Base-by-base conservation (phyloP, 306 rosid genomes). In the Prosopis cineraria region DNA sequence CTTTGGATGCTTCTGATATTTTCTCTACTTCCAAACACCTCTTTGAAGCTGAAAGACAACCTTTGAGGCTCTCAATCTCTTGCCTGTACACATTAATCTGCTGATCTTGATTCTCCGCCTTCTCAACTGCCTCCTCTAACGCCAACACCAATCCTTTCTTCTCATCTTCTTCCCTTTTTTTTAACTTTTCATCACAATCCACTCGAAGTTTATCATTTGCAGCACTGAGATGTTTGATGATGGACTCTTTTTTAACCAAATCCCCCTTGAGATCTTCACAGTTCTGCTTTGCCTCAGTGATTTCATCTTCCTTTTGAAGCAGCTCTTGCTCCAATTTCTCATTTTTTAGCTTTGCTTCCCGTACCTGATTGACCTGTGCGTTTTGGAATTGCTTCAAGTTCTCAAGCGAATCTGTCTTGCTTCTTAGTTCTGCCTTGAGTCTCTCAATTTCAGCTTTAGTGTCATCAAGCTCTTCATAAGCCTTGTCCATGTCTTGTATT, bases 401-500 rank as follows among this genome's bases (percentile, higher is more conserved):
- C 55, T 90, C 82, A 19, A 74, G 78, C 55, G 85, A 74, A 48
- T 86, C 84, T 48, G 77, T 79, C 79, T 91, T 86, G 60, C 70
- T 80, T 82, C 86, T 80, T 56, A 74, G 80, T 80, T 90, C 90
- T 71, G n/a, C 84, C 71, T 53, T 83, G 59, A 90, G 88, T 84
- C 75, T 90, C 85, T 85, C 90, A 47, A 86, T 86, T 85, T 91
- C 87, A 30, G 79, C 84, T 81, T 86, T 90, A 65, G 89, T 90
- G 47, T 87, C 89, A 55, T 85, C 90, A 8, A 86, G 83, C 81
- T 91, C 93, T 84, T 79, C 86, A 71, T 78, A 77, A 71, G 82
- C 78, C 59, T 67, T 84, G 41, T 77, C 89, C 97, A 91, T 91
- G 31, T 77, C 78, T 78, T 73, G 31, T 56, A 43, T 44, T 64